These are phyloP conservation scores for Myxozyma vanderwaltii DNA, from an alignment of 805 yeast genomes.

Conservation along the genomic window DNA sequence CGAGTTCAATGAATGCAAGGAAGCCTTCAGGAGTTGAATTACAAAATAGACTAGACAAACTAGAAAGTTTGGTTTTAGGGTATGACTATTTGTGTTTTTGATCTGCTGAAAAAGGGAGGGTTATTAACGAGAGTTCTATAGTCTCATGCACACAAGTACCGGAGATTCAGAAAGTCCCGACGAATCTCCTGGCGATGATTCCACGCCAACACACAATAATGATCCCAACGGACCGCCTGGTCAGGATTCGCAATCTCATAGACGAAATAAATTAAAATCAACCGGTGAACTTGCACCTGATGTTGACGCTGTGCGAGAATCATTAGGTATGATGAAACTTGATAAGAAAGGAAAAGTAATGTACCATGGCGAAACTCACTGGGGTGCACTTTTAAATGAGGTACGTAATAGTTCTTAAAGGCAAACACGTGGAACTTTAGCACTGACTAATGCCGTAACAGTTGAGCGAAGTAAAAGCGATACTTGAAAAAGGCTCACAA, in stretches of 20 bases:
- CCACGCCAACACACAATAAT: not conserved
- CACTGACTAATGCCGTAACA: constrained; percentile 24
- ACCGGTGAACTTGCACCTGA: constrained; percentile 22
- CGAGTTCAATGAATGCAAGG: constrained; percentile 7
- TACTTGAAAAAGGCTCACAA: constrained; percentile 21
- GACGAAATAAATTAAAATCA: not conserved
- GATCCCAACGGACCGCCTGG: not conserved
- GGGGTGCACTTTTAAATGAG: constrained; percentile 42
- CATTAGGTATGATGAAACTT: constrained; percentile 43
- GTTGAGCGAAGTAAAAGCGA: constrained; percentile 29
- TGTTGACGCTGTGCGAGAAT: constrained; percentile 37
- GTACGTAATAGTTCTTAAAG: constrained; percentile 30
- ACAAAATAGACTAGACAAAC: constrained; percentile 38
- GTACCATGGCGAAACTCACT: constrained; percentile 44
- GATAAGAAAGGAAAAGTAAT: constrained; percentile 40
- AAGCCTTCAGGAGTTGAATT: constrained; percentile 33
- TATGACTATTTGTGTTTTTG: constrained; percentile 1
- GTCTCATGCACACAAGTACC: constrained; percentile 23
- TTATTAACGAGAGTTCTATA: not conserved
- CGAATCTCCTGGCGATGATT: constrained; percentile 17
- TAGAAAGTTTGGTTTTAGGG: constrained; percentile 39
- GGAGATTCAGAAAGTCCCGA: constrained; percentile 24
- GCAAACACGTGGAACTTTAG: not conserved
- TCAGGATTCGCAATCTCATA: not conserved
- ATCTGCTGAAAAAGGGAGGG: not conserved